Base-by-base conservation (phyloP, 2,329 filamentous ascomycete species). In the Diaporthe sp. region DNA sequence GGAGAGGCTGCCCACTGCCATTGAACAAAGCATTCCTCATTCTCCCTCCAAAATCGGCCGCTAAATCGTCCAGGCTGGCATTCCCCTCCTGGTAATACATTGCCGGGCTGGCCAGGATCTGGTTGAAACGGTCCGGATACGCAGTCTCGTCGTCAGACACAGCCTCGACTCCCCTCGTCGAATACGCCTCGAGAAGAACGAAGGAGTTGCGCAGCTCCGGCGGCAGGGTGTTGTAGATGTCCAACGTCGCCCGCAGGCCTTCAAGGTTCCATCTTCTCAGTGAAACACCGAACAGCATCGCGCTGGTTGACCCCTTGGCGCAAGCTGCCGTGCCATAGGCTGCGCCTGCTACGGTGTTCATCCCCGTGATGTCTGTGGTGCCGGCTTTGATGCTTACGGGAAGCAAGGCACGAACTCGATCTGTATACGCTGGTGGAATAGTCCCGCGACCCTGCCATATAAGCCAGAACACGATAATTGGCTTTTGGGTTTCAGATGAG, bases 111-210 rank as follows among this genome's bases (percentile, higher is more conserved):
- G 55, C 44, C 15, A 74, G 46, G 22, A 74, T 34, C n/a, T 28
- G 62, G 55, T 74, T 71, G 67, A 71, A 71, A 1, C 73, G 62
- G 53, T 71, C 65, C 13, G 65, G 65, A 46, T 72, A 74, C n/a
- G 73, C 73, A 5, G 73, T 72, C 19, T 58, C 53, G 39, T 51
- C 65, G 7, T 15, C n/a, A 2, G 73, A 44, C 12, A 74, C 65
- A 13, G 49, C 65, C 51, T n/a, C 49, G 22, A 74, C 73, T 4
- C 8, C 65, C 37, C 44, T 44, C 1, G 67, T 51, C 46, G 73
- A 37, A 13, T 57, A 74, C 15, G 59, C 73, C 65, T 74, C 73
- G 22, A 70, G 53, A 6, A 74, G 44, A 28, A 74, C 31, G 42
- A 74, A 71, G 19, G 55, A 72, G 44, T 53, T 71, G 53, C 67